Evolutionary conservation across 106 monocot species (phyloP).

Genomic region (Dendrobium chrysotoxum): DNA sequence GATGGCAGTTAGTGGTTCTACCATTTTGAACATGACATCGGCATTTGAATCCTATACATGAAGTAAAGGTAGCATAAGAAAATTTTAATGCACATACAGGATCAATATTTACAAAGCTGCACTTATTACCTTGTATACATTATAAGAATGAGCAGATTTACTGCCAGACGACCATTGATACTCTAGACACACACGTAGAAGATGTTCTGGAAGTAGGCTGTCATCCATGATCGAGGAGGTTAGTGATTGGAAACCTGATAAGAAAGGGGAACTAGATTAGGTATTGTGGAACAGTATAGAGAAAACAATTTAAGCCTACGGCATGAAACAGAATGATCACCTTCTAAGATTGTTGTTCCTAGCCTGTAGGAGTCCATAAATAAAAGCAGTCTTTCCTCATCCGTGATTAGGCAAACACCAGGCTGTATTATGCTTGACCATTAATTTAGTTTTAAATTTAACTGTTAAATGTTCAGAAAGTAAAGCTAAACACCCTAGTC

Average conservation of each 20-base stretch:
- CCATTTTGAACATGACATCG: constrained; percentile 46
- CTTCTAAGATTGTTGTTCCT: constrained; percentile 58
- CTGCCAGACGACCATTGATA: constrained; percentile 20
- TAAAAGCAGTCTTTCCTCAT: constrained; percentile 34
- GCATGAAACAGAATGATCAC: constrained; percentile 14
- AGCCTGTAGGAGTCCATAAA: constrained; percentile 62
- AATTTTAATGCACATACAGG: not conserved
- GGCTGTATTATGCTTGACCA: constrained; percentile 28
- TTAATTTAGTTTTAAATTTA: not conserved
- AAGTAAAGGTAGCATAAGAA: not conserved
- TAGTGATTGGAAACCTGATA: constrained; percentile 41
- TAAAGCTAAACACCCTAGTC: not conserved
- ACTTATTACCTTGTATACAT: constrained; percentile 59
- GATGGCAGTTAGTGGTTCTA: constrained; percentile 41
- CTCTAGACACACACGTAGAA: constrained; percentile 51
- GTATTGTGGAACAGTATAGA: not conserved
- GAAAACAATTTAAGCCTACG: not conserved
- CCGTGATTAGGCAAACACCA: constrained; percentile 24
- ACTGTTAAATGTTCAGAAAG: not conserved
- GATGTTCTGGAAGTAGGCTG: constrained; percentile 61
- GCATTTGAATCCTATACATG: constrained; percentile 62
- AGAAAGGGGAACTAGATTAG: not conserved
- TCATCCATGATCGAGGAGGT: constrained; percentile 49
- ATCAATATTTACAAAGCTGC: not conserved
- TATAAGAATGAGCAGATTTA: constrained; percentile 21